Evolutionary conservation across 495 filamentous ascomycete species (phyloP).

Genomic region (Durotheca rogersii): DNA sequence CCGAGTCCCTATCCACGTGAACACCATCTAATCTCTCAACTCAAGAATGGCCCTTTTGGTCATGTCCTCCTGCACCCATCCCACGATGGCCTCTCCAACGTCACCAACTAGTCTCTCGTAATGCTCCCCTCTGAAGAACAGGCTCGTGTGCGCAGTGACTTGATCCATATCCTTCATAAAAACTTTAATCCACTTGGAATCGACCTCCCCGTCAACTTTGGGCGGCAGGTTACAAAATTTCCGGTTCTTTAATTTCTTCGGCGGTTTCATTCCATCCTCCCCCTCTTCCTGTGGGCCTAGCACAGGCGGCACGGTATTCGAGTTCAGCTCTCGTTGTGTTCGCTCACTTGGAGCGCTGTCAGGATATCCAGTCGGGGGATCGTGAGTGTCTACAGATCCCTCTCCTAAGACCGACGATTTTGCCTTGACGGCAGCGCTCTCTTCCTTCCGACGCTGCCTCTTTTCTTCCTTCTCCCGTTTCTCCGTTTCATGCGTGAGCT

Average conservation of each 20-base stretch:
- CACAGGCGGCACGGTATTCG: background rate
- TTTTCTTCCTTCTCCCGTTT: constrained; percentile 42
- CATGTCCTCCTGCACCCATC: constrained; percentile 67
- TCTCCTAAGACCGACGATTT: constrained; percentile 21
- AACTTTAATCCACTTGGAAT: constrained; percentile 72
- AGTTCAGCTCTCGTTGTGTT: constrained; percentile 6
- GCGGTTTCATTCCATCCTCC: background rate
- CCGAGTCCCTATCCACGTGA: background rate
- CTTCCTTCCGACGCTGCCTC: constrained; percentile 42
- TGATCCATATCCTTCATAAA: constrained; percentile 83
- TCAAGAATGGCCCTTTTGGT: constrained; percentile 38
- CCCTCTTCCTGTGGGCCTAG: constrained; percentile 3
- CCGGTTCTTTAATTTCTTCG: constrained; percentile 55
- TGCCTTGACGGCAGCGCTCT: constrained; percentile 21
- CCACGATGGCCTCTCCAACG: constrained; percentile 65
- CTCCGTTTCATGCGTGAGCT: constrained; percentile 46
- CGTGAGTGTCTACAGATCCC: constrained; percentile 23
- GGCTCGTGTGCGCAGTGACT: constrained; percentile 78
- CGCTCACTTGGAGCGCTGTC: constrained; percentile 13
- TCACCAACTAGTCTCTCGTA: constrained; percentile 79
- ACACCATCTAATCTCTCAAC: constrained; percentile 12
- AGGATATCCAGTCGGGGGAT: constrained; percentile 19
- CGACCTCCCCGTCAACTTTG: constrained; percentile 47
- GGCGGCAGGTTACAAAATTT: constrained; percentile 78
- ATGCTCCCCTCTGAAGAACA: constrained; percentile 69